phyloP scores from a whole-genome alignment of 441 rosid species.

The Flueggea neowawraea region DNA sequence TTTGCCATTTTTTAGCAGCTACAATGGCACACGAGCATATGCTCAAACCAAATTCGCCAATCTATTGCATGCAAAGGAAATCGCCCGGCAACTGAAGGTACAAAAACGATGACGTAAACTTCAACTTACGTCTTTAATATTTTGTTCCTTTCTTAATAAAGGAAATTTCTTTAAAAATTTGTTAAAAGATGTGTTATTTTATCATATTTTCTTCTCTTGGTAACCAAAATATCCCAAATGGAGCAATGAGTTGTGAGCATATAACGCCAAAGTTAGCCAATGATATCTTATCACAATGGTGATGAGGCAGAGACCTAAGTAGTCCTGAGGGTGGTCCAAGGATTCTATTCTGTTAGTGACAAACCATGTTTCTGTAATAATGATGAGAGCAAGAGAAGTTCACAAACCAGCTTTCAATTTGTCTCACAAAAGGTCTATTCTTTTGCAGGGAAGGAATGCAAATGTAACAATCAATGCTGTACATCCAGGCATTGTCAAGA shows the following conservation, averaged over 20 bases:
- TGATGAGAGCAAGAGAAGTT: not conserved
- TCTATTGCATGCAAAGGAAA: conserved; percentile 80
- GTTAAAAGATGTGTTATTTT: too few species aligned
- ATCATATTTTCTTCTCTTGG: not conserved
- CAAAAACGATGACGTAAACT: not conserved
- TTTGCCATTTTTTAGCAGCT: conserved; percentile 30
- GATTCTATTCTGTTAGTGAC: too few species aligned
- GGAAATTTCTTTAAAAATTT: too few species aligned
- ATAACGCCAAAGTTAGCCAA: too few species aligned
- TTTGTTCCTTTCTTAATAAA: too few species aligned
- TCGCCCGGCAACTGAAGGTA: conserved; percentile 74
- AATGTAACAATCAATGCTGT: conserved; percentile 78
- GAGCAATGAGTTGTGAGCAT: too few species aligned
- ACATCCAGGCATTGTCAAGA: conserved; percentile 94
- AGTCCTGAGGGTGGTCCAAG: too few species aligned
- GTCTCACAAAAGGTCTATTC: not conserved
- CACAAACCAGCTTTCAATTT: not conserved
- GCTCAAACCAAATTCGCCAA: conserved; percentile 85
- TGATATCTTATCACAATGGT: too few species aligned
- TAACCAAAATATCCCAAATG: conserved; percentile 2
- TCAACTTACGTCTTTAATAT: too few species aligned
- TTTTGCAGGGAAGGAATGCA: conserved; percentile 69
- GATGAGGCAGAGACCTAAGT: too few species aligned
- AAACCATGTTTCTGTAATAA: not conserved
- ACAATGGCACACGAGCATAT: conserved; percentile 78